A percentile compares a stretch with the other conserved stretches of the same genome.
Conservation (phyloP, 1,284 basidiomycete genomes). For the Cystobasidium sp. region DNA sequence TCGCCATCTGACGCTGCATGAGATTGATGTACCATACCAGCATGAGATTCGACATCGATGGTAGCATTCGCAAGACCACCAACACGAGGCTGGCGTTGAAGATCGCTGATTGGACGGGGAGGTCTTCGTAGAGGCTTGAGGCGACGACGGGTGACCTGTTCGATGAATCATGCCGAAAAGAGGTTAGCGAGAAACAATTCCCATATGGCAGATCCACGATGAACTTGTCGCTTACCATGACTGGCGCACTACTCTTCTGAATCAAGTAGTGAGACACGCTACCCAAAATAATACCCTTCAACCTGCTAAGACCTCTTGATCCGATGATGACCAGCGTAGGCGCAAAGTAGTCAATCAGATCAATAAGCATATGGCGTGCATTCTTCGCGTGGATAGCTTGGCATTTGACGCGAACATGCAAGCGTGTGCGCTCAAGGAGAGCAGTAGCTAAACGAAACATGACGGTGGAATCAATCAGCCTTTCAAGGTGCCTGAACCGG, state of each 20-base stretch:
- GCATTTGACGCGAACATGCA: conserved; percentile 82
- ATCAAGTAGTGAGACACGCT: conserved; percentile 71
- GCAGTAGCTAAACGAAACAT: conserved; percentile 70
- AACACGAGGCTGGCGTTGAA: conserved; percentile 39
- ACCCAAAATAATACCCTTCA: conserved; percentile 69
- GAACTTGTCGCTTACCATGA: conserved; percentile 55
- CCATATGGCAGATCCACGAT: background rate
- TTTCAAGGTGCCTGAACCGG: conserved; percentile 69
- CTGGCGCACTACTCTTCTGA: conserved; percentile 86
- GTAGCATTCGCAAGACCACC: conserved; percentile 33
- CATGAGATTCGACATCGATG: conserved; percentile 40
- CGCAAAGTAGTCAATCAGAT: conserved; percentile 82
- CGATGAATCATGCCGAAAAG: too few species aligned
- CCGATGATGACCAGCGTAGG: conserved; percentile 95
- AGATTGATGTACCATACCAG: conserved; percentile 21
- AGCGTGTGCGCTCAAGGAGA: conserved; percentile 82
- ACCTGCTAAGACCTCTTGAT: conserved; percentile 82
- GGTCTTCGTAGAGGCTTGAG: conserved; percentile 35
- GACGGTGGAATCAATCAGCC: conserved; percentile 86
- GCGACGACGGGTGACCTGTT: conserved; percentile 35
- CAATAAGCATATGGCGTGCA: conserved; percentile 84
- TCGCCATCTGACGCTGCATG: conserved; percentile 1
- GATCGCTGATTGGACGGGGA: conserved; percentile 24
- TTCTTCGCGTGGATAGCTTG: conserved; percentile 79
- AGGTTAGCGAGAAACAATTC: background rate